Evolutionary conservation across 2,329 filamentous ascomycete species (phyloP).

Genomic region (Diaporthe caulivora): DNA sequence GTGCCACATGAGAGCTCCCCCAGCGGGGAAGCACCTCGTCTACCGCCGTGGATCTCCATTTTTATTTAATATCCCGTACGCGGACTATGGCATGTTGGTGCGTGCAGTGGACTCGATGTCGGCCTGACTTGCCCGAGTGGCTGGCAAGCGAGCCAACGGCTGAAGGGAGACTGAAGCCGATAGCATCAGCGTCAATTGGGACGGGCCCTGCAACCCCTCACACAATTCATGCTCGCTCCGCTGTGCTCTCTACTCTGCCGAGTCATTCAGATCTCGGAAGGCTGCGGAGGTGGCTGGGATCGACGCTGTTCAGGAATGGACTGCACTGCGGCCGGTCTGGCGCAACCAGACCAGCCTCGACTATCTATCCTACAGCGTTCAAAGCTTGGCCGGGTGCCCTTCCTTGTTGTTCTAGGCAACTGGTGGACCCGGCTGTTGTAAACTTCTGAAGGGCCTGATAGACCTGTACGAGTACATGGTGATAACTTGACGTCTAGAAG

Average conservation of each 20-base stretch:
- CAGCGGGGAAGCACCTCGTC: constrained; percentile 27
- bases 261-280: constrained; percentile 18
- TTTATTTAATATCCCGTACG: not conserved
- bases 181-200: not conserved
- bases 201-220: constrained; percentile 6
- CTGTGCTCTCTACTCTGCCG: not conserved
- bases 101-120: not conserved
- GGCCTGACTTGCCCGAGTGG: not conserved
- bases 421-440: not conserved
- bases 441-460: constrained; percentile 12
- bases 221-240: not conserved
- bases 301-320: constrained; percentile 4
- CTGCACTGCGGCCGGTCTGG: not conserved
- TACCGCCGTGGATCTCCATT: constrained; percentile 2
- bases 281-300: constrained; percentile 2
- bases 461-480: constrained; percentile 22
- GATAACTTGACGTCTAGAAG: constrained; percentile 13
- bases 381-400: constrained; percentile 16
- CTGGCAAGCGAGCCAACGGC: not conserved
- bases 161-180: not conserved
- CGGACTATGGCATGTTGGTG: not conserved
- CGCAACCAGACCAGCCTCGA: not conserved
- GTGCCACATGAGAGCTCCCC: constrained; percentile 11
- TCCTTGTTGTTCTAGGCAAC: constrained; percentile 21
- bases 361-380: constrained; percentile 31